Conservation (phyloP, 805 yeast genomes). For the Schizosaccharomyces japonicus region DNA sequence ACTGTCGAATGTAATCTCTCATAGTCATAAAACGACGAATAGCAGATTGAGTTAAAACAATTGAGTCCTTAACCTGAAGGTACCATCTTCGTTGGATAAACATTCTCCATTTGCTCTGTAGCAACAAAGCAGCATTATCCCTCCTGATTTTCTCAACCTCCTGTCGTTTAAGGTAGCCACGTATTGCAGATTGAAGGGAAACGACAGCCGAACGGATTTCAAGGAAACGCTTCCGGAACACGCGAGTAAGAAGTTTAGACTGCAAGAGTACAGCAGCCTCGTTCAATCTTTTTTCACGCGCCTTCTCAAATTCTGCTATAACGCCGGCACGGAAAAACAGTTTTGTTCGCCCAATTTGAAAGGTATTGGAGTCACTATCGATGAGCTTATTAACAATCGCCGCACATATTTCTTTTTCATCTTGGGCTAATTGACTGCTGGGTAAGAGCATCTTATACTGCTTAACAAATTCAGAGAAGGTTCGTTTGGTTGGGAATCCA, state of each 20-base stretch:
- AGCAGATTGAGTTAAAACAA: not conserved
- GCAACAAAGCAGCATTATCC: not conserved
- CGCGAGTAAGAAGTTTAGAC: not conserved
- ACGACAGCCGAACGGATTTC: not conserved
- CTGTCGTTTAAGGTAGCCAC: not conserved
- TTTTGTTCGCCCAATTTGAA: constrained; percentile 79
- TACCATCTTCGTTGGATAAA: not conserved
- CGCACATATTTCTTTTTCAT: constrained; percentile 21
- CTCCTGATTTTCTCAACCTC: not conserved
- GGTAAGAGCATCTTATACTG: constrained; percentile 66
- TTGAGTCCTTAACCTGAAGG: not conserved
- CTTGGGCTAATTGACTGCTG: constrained; percentile 34
- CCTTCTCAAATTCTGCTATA: not conserved
- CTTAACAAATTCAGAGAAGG: constrained; percentile 75
- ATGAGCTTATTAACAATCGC: constrained; percentile 42
- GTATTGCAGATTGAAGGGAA: not conserved
- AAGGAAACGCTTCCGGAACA: not conserved
- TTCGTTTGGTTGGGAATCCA: constrained; percentile 91
- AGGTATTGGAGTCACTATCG: constrained; percentile 39
- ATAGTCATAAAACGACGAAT: not conserved
- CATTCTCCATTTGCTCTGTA: not conserved
- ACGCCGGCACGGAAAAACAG: constrained; percentile 81
- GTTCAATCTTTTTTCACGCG: not conserved
- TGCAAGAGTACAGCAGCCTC: not conserved
- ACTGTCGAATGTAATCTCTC: not conserved